A percentile compares a stretch with the other conserved stretches of the same genome.
Conservation (phyloP, 148 eudicot species). For the Vaccinium darrowii region DNA sequence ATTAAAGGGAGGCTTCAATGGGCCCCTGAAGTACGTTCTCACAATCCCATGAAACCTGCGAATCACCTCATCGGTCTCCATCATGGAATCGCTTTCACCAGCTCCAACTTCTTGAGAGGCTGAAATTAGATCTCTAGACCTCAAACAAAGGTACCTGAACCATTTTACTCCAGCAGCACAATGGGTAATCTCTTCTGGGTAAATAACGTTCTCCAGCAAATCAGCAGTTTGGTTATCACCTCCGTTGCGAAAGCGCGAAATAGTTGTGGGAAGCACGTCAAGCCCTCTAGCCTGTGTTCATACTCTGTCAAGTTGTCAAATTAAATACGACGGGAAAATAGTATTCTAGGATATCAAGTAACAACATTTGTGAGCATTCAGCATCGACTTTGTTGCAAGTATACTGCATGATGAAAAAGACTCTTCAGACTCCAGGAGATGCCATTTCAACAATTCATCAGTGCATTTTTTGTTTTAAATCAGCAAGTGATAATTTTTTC, state of each 20-base stretch:
- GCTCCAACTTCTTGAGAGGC: slow-evolving; percentile 13
- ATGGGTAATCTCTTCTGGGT: slow-evolving; percentile 93
- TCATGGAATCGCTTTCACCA: slow-evolving; percentile 18
- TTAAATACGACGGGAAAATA: background rate
- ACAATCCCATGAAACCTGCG: slow-evolving; percentile 65
- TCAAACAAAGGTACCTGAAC: slow-evolving; percentile 76
- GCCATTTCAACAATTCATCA: background rate
- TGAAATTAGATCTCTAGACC: slow-evolving; percentile 37
- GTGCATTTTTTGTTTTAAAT: background rate
- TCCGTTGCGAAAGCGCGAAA: slow-evolving; percentile 81
- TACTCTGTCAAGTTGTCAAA: slow-evolving; percentile 4
- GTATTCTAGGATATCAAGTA: background rate
- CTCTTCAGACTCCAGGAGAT: background rate
- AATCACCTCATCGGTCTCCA: slow-evolving; percentile 43
- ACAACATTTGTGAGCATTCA: background rate
- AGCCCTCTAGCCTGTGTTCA: slow-evolving; percentile 86
- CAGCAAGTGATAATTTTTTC: background rate
- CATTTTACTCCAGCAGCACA: slow-evolving; percentile 96
- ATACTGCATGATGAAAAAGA: background rate
- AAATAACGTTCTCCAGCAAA: slow-evolving; percentile 68
- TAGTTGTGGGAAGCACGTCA: slow-evolving; percentile 92
- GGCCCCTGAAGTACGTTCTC: slow-evolving; percentile 74
- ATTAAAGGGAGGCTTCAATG: slow-evolving; percentile 90
- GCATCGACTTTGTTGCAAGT: background rate
- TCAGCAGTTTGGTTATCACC: slow-evolving; percentile 86